Evolutionary conservation across 2,329 filamentous ascomycete species (phyloP).

Genomic region (Clonostachys rhizophaga): DNA sequence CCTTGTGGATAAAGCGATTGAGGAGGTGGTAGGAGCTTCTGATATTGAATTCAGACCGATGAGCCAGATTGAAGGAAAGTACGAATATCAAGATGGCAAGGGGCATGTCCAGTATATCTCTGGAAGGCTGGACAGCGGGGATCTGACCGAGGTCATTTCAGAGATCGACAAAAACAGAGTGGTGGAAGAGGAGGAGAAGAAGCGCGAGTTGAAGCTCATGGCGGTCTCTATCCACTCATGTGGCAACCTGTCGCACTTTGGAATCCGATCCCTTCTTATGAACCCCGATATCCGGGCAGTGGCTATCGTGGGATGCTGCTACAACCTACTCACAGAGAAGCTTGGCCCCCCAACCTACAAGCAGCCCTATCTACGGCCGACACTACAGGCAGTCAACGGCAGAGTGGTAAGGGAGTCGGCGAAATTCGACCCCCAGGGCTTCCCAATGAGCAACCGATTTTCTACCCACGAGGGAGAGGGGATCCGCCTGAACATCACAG

Average conservation of each 20-base stretch:
- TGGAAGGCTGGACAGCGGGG: conserved; percentile 67
- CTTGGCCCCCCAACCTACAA: conserved; percentile 86
- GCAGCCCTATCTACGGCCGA: conserved; percentile 69
- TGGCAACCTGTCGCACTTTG: conserved; percentile 94
- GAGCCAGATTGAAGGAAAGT: conserved; percentile 29
- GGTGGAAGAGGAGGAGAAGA: conserved; percentile 9
- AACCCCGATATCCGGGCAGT: conserved; percentile 86
- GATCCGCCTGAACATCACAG: conserved; percentile 88
- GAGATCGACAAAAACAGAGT: conserved; percentile 40
- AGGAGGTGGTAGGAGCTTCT: conserved; percentile 24
- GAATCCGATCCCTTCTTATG: conserved; percentile 76
- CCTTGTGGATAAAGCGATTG: conserved; percentile 21
- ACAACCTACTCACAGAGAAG: conserved; percentile 91
- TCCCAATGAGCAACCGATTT: conserved; percentile 81
- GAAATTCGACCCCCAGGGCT: conserved; percentile 82
- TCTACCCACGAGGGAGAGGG: conserved; percentile 54
- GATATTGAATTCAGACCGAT: conserved; percentile 15
- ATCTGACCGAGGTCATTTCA: conserved; percentile 63
- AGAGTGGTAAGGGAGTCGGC: conserved; percentile 64
- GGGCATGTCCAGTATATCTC: conserved; percentile 75
- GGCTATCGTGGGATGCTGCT: conserved; percentile 96
- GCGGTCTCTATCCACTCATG: conserved; percentile 95
- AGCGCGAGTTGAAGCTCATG: conserved; percentile 57
- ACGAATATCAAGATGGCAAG: conserved; percentile 54
- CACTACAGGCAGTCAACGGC: conserved; percentile 60